Evolutionary conservation across 129 eudicot genomes (phyloP).

Genomic region (Lonicera japonica): DNA sequence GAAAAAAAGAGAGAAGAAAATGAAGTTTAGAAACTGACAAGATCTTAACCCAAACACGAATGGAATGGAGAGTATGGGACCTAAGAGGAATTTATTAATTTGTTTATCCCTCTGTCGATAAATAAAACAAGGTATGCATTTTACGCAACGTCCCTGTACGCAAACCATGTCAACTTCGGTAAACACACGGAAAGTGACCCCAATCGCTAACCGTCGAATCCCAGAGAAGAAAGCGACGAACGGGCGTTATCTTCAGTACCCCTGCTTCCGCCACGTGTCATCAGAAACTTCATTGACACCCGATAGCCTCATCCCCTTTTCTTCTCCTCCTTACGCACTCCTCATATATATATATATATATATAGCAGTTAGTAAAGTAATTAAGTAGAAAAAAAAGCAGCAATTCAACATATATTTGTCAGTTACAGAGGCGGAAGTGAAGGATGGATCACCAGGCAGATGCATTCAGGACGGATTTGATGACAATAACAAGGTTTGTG

Average conservation of each 20-base stretch:
- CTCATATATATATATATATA: background rate
- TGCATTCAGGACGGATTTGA: constrained; percentile 84
- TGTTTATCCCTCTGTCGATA: too few species aligned
- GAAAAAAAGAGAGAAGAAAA: too few species aligned
- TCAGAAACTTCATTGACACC: constrained; percentile 16
- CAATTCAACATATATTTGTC: too few species aligned
- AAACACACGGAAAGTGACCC: background rate
- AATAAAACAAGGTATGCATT: too few species aligned
- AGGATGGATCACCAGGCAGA: constrained; percentile 93
- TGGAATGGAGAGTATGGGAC: too few species aligned
- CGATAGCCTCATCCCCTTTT: constrained; percentile 8
- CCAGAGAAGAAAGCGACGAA: background rate
- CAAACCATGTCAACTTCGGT: background rate
- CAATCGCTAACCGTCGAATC: background rate
- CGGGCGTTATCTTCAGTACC: constrained; percentile 1
- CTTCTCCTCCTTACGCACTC: background rate
- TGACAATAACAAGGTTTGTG: constrained; percentile 91
- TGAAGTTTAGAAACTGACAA: too few species aligned
- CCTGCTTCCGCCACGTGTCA: constrained; percentile 12
- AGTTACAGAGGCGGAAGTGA: background rate
- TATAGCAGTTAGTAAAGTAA: too few species aligned
- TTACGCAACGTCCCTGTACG: too few species aligned
- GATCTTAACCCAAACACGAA: too few species aligned
- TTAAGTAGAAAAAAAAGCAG: too few species aligned
- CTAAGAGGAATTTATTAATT: too few species aligned